Conservation (phyloP, 2,329 filamentous ascomycete species). For the Arachnomyces sp. region DNA sequence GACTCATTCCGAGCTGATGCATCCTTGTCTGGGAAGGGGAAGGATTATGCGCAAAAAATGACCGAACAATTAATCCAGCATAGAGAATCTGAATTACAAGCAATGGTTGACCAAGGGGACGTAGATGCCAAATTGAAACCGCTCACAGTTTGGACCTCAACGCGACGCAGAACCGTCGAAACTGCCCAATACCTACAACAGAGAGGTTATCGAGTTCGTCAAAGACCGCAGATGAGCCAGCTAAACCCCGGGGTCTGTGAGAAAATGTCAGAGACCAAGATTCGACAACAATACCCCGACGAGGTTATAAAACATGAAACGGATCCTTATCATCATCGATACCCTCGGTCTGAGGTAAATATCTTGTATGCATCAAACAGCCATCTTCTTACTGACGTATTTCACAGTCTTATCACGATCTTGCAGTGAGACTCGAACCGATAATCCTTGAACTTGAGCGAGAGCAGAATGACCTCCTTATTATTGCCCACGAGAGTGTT, state of each 20-base stretch:
- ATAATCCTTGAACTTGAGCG: slow-evolving; percentile 96
- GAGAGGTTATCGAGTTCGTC: slow-evolving; percentile 75
- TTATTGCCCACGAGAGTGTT: slow-evolving; percentile 98
- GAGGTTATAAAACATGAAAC: slow-evolving; percentile 88
- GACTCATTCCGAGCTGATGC: slow-evolving; percentile 91
- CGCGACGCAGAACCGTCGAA: slow-evolving; percentile 79
- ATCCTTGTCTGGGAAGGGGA: slow-evolving; percentile 70
- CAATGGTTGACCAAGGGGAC: slow-evolving; percentile 61
- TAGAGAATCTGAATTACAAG: slow-evolving; percentile 70
- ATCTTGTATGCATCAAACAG: not conserved
- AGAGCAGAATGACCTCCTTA: slow-evolving; percentile 94
- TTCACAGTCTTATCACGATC: slow-evolving; percentile 84
- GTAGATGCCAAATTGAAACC: slow-evolving; percentile 64
- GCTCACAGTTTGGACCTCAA: slow-evolving; percentile 91
- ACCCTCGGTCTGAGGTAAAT: slow-evolving; percentile 80
- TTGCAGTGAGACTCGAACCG: slow-evolving; percentile 93
- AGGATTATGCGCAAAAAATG: slow-evolving; percentile 77
- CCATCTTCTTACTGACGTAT: not conserved
- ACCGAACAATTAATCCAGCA: slow-evolving; percentile 74
- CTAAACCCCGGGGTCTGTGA: slow-evolving; percentile 95
- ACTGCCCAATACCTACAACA: slow-evolving; percentile 76
- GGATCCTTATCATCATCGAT: slow-evolving; percentile 95
- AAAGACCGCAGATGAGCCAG: slow-evolving; percentile 93
- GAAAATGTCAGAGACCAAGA: slow-evolving; percentile 76
- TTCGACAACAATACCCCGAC: slow-evolving; percentile 75